Evolutionary conservation across 1,284 basidiomycete genomes (phyloP).

Genomic region (Amylostereum chailletii): DNA sequence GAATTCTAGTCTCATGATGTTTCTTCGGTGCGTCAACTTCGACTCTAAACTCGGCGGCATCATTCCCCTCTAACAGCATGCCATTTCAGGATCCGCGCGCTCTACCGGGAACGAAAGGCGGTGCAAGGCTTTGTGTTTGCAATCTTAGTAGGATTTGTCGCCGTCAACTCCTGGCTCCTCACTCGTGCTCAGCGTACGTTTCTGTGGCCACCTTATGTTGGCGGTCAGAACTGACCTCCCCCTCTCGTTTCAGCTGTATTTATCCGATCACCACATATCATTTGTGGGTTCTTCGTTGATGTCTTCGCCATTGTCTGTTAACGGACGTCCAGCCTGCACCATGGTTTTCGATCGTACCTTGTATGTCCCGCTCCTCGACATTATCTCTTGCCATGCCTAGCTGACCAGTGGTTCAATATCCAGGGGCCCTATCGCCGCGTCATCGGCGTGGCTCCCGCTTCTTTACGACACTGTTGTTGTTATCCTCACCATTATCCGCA

Average conservation of each 20-base stretch:
- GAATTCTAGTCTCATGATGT: constrained; percentile 45
- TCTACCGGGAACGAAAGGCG: constrained; percentile 29
- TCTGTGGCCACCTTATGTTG: not conserved
- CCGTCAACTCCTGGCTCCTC: constrained; percentile 40
- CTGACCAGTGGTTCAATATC: too few species aligned
- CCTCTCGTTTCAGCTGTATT: too few species aligned
- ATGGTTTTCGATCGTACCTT: constrained; percentile 31
- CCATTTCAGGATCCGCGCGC: constrained; percentile 29
- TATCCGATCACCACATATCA: too few species aligned
- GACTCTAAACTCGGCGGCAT: not conserved
- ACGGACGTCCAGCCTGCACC: constrained; percentile 33
- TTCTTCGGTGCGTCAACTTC: constrained; percentile 12
- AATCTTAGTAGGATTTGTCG: constrained; percentile 32
- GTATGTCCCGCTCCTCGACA: too few species aligned
- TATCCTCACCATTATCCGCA: constrained; percentile 34
- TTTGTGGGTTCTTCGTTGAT: too few species aligned
- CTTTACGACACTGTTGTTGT: constrained; percentile 46
- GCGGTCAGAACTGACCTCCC: too few species aligned
- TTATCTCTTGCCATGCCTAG: too few species aligned
- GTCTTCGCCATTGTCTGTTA: too few species aligned
- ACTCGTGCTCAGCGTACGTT: constrained; percentile 29
- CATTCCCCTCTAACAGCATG: not conserved
- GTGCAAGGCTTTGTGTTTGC: constrained; percentile 27
- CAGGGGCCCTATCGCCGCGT: constrained; percentile 25
- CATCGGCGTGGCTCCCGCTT: constrained; percentile 48